phyloP scores from a whole-genome alignment of 306 rosid genomes.

The Amphicarpaea edgeworthii region DNA sequence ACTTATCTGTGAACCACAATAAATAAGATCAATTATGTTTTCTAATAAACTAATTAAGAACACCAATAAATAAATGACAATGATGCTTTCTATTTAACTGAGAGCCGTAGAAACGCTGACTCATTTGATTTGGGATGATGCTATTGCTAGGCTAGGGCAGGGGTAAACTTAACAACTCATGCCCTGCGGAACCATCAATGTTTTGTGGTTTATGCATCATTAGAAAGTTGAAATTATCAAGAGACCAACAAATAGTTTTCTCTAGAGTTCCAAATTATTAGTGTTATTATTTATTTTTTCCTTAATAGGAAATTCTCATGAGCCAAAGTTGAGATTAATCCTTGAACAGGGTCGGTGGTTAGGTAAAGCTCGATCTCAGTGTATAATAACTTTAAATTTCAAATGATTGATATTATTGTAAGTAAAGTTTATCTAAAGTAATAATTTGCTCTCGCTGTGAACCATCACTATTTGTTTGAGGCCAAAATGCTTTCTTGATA shows the following conservation, averaged over 20 bases:
- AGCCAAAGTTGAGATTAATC: not conserved
- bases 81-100: not conserved
- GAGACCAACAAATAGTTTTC: not conserved
- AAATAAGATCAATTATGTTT: not conserved
- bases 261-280: not conserved
- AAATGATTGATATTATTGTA: not conserved
- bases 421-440: not conserved
- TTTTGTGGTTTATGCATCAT: not conserved
- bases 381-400: not conserved
- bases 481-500: not conserved
- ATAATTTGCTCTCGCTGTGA: no score
- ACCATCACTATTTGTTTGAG: not conserved
- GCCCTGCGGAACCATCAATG: not conserved
- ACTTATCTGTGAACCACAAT: not conserved
- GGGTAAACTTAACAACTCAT: not conserved
- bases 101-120: not conserved
- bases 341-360: not conserved
- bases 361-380: not conserved
- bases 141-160: not conserved
- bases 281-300: not conserved
- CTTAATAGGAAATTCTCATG: not conserved
- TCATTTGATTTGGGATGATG: not conserved
- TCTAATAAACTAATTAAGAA: not conserved
- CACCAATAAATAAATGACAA: not conserved
- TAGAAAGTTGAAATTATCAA: not conserved